Evolutionary conservation across 441 rosid genomes (phyloP), one percentile per base, ranked within the genome.

Genomic region (Pelargonium fulgidum): DNA sequence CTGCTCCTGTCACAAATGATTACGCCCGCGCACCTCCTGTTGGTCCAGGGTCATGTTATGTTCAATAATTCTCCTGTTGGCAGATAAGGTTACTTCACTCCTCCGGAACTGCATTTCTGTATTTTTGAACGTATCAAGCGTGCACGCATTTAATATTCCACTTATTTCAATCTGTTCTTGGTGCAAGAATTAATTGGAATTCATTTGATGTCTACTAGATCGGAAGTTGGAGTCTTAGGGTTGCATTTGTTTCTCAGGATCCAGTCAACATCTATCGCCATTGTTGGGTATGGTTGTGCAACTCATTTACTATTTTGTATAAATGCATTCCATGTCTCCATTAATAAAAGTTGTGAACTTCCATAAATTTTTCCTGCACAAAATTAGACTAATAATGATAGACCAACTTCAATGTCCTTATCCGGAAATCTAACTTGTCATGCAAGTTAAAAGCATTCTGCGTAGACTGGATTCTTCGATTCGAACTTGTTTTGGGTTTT

Each of bases 41-140:
- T 0, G 96, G 89, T 72, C 92, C 96, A 0, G 94, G 96, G 7
- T 90, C 97, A 44, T 91, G 99, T 85, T 91, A 88, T 65, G 87
- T 69, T 70, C 96, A 83, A 54, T 87, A 81, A 86, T 54, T 70
- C 75, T 68, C 41, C 62, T 2, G 4, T 6, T 16, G 7, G 26
- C 29, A 8, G 33, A 22, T 50, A 6, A 13, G 22, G 72, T 58
- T 63, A 67, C 20, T 17, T 52, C 52, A 63, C 64, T 26, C 9
- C 47, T 64, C 72, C 24, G 22, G 29, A 66, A 54, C 72, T 78
- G 54, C 68, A 61, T 71, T 26, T 72, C 44, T 54, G 44, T 58
- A 33, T 8, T 26, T 44, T 13, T 64, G 48, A 68, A 33, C 41
- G 50, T 66, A 10, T 64, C 33, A 36, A 71, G 50, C n/a, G 58